These are phyloP conservation scores for Talaromyces wortmannii DNA, from an alignment of 495 filamentous ascomycete species.

Conservation along the genomic window DNA sequence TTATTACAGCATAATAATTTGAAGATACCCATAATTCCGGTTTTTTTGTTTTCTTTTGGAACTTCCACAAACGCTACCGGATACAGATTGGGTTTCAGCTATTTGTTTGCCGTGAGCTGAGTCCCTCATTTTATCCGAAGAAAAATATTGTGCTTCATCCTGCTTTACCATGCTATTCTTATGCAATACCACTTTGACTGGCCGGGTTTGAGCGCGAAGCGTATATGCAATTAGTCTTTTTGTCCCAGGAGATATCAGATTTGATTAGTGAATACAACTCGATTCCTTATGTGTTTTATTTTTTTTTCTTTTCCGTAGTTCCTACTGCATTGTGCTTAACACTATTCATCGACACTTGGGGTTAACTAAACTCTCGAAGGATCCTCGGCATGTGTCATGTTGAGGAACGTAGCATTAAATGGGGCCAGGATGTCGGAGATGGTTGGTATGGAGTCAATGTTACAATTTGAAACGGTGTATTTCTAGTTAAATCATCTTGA, in stretches of 20 bases:
- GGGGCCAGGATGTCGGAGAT: neutral
- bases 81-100: constrained; percentile 44
- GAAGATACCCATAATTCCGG: neutral
- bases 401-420: neutral
- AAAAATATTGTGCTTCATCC: constrained; percentile 20
- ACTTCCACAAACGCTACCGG: constrained; percentile 26
- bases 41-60: neutral
- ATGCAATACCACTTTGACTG: constrained; percentile 17
- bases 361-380: neutral
- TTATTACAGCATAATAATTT: neutral
- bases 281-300: too few species aligned
- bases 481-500: neutral
- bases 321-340: too few species aligned
- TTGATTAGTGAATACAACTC: too few species aligned
- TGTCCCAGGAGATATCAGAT: too few species aligned
- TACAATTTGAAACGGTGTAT: neutral
- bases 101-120: constrained; percentile 28
- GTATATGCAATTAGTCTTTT: too few species aligned
- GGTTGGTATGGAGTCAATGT: neutral
- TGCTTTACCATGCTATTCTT: constrained; percentile 19
- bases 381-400: neutral
- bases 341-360: too few species aligned
- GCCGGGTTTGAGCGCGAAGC: neutral
- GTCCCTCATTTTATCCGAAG: constrained; percentile 47
- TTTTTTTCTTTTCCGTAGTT: too few species aligned